Base-by-base conservation (phyloP, 2,329 filamentous ascomycete genomes). In the Xylaria sp. region DNA sequence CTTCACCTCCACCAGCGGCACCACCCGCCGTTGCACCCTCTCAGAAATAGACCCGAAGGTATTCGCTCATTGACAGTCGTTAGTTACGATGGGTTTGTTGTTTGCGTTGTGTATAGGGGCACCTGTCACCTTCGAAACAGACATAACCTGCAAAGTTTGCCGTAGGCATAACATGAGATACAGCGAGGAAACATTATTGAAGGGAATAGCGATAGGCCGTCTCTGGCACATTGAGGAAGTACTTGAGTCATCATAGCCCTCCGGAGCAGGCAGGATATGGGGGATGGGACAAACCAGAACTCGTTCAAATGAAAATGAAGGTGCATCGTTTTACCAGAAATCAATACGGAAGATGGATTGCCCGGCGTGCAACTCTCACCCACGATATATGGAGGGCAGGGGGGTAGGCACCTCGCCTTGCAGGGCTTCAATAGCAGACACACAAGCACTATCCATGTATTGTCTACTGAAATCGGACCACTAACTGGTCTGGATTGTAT, bases 1-100 rank as follows among this genome's bases (percentile, higher is more conserved):
- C 76, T n/a, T 70, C 74, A 17, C 74, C 76, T 1, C 74, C 72
- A 8, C 71, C 76, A 9, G 69, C 74, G n/a, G 64, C 72, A n/a
- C 73, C 75, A 1, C 73, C 73, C 30, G 72, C 69, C 2, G 70
- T 75, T 47, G 67, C 73, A 4, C 67, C 73, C 17, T 66, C 61
- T n/a, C 60, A 61, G 11, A 59, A 54, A 48, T 63, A 62, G 32
- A 45, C 21, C 55, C 58, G 2, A 34, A 36, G 42, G 19, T n/a
- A 56, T n/a, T 34, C 51, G 36, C 9, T 63, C 42, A 50, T 68
- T 47, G 42, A 58, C 17, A 21, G 39, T 19, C 32, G 9, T 17
- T 45, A 2, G 36, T 61, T 14, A 57, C 39, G 57, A 47, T 32
- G 21, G 57, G 42, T 51, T 61, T 47, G 61, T 24, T 34, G 47